These are phyloP conservation scores for Fusarium sp. DNA, from an alignment of 2,329 filamentous ascomycete genomes.

Conservation along the genomic window DNA sequence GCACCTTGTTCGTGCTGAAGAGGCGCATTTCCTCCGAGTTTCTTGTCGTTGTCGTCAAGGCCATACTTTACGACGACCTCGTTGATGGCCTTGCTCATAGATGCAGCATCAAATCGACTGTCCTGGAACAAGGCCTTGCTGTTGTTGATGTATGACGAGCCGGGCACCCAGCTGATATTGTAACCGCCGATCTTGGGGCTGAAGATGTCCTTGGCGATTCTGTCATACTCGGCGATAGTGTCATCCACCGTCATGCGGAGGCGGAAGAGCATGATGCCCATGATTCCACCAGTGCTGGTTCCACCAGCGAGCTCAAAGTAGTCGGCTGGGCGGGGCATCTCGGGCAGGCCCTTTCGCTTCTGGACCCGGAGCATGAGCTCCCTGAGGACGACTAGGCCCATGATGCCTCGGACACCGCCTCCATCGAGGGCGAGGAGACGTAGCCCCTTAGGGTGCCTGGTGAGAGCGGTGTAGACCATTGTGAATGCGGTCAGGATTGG, in stretches of 20 bases:
- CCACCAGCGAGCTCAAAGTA: conserved; percentile 41
- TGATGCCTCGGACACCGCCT: conserved; percentile 24
- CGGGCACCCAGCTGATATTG: conserved; percentile 29
- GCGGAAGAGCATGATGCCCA: conserved; percentile 39
- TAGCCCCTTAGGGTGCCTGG: conserved; percentile 20
- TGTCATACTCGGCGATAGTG: conserved; percentile 37
- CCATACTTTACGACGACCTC: conserved; percentile 31
- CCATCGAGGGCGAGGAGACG: conserved; percentile 24
- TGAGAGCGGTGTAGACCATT: conserved; percentile 7
- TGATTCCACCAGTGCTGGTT: conserved; percentile 39
- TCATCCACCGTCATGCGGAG: conserved; percentile 38
- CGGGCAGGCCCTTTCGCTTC: not conserved
- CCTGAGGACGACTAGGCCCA: conserved; percentile 6
- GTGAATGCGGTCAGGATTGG: not conserved
- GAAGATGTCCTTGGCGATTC: conserved; percentile 31
- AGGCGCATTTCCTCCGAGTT: conserved; percentile 31
- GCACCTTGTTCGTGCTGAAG: conserved; percentile 16
- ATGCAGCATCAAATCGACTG: conserved; percentile 32
- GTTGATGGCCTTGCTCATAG: conserved; percentile 31
- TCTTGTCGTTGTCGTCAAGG: conserved; percentile 33
- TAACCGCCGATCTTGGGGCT: conserved; percentile 34
- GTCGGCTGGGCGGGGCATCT: conserved; percentile 9
- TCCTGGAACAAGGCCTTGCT: conserved; percentile 32
- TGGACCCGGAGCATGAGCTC: conserved; percentile 18
- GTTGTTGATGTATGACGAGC: conserved; percentile 20